Conservation (phyloP, 2,329 filamentous ascomycete genomes). For the Fusarium sp. region DNA sequence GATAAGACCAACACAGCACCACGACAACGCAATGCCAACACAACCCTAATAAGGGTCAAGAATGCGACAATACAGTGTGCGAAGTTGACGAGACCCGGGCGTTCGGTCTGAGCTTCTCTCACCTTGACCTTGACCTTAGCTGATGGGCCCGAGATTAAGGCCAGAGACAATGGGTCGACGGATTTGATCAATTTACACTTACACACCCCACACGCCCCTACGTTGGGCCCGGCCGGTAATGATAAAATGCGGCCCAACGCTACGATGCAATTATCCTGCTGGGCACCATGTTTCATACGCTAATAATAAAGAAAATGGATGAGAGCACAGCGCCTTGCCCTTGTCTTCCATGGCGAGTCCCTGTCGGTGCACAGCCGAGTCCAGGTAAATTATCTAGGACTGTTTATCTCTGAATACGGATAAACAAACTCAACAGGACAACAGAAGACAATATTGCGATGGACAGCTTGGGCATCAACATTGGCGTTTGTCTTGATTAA, state of each 20-base stretch:
- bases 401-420: slow-evolving; percentile 39
- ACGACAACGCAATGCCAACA: slow-evolving; percentile 33
- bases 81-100: slow-evolving; percentile 31
- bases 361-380: slow-evolving; percentile 43
- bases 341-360: slow-evolving; percentile 39
- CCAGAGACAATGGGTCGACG: slow-evolving; percentile 44
- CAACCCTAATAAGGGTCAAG: slow-evolving; percentile 26
- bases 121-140: slow-evolving; percentile 38
- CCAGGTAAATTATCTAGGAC: slow-evolving; percentile 43
- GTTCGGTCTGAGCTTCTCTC: slow-evolving; percentile 47
- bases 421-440: slow-evolving; percentile 22
- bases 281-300: slow-evolving; percentile 48
- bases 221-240: slow-evolving; percentile 42
- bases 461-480: slow-evolving; percentile 29
- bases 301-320: slow-evolving; percentile 44
- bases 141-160: slow-evolving; percentile 48
- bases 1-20: slow-evolving; percentile 26
- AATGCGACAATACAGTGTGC: slow-evolving; percentile 44
- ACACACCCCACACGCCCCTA: slow-evolving; percentile 38
- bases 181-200: slow-evolving; percentile 15
- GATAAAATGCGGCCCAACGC: slow-evolving; percentile 47
- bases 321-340: slow-evolving; percentile 29
- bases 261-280: slow-evolving; percentile 42
- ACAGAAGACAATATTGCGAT: slow-evolving; percentile 16
- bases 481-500: slow-evolving; percentile 15